Conservation (phyloP, 1,284 basidiomycete genomes). For the Cryptococcus jaspeensis region DNA sequence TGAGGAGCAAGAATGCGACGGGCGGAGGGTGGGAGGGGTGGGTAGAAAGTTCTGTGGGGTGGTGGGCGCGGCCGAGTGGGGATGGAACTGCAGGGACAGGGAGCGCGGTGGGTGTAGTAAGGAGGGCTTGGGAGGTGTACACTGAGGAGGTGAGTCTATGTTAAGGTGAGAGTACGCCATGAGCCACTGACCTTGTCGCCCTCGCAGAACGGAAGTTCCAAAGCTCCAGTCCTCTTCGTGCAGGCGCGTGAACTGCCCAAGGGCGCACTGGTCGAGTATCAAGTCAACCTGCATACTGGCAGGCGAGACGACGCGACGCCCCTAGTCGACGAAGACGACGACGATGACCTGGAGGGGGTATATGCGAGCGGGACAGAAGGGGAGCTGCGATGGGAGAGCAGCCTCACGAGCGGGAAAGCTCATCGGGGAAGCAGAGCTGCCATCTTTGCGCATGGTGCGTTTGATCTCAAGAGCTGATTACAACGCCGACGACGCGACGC, state of each 20-base stretch:
- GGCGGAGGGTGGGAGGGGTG: constrained; percentile 65
- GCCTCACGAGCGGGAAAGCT: constrained; percentile 8
- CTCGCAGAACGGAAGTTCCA: constrained; percentile 28
- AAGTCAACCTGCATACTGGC: constrained; percentile 51
- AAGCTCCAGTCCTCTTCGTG: constrained; percentile 63
- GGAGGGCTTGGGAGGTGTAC: constrained; percentile 52
- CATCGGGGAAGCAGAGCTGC: constrained; percentile 21
- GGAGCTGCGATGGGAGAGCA: constrained; percentile 25
- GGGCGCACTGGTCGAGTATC: constrained; percentile 60
- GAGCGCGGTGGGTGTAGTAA: constrained; percentile 54
- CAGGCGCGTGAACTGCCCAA: constrained; percentile 73
- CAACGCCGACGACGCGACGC: background rate
- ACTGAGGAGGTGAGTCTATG: constrained; percentile 21
- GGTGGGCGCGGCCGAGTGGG: constrained; percentile 55
- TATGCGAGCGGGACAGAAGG: constrained; percentile 6
- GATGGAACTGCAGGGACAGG: constrained; percentile 3
- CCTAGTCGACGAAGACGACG: constrained; percentile 27
- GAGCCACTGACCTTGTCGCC: constrained; percentile 12
- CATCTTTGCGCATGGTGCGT: constrained; percentile 27
- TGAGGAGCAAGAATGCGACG: constrained; percentile 56
- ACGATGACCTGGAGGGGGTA: constrained; percentile 20
- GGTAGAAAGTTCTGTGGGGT: constrained; percentile 64
- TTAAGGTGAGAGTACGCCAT: background rate
- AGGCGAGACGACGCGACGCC: constrained; percentile 20
- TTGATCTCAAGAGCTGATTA: background rate